Percentiles rank a stretch among this genome's conserved stretches.
Evolutionary conservation across 1,139 yeast species (phyloP).

Genomic region (Martiniozyma asiatica): DNA sequence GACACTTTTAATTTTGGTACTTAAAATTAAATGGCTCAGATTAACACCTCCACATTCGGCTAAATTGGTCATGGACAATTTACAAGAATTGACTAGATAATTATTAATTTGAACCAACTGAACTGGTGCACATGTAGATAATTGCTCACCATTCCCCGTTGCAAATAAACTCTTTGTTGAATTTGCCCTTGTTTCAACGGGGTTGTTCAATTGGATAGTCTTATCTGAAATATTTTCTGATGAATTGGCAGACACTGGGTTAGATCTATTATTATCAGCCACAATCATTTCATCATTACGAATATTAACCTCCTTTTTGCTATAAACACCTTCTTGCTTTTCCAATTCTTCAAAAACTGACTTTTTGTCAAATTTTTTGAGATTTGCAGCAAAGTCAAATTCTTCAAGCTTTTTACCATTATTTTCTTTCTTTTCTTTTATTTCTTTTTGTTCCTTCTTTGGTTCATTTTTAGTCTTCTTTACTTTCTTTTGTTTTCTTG

Average conservation of each 20-base stretch:
- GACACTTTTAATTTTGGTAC: constrained; percentile 61
- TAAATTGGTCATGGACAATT: constrained; percentile 34
- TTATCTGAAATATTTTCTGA: background rate
- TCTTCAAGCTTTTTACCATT: constrained; percentile 35
- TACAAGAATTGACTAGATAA: constrained; percentile 40
- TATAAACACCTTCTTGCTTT: constrained; percentile 4
- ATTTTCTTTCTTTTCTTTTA: too few species aligned
- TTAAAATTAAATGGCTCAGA: constrained; percentile 46
- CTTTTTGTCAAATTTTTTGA: constrained; percentile 73
- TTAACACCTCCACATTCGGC: constrained; percentile 66
- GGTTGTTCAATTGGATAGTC: too few species aligned
- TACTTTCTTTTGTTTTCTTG: constrained; percentile 29
- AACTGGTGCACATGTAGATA: constrained; percentile 67
- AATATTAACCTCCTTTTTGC: constrained; percentile 25
- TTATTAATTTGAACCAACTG: constrained; percentile 75
- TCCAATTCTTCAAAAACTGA: too few species aligned
- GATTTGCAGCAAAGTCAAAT: constrained; percentile 78
- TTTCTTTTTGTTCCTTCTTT: constrained; percentile 11
- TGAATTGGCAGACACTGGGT: too few species aligned
- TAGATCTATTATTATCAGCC: background rate
- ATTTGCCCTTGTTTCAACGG: too few species aligned
- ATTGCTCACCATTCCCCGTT: constrained; percentile 17
- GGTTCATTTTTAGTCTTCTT: constrained; percentile 17
- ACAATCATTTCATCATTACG: constrained; percentile 55
- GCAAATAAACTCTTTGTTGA: too few species aligned